These are phyloP conservation scores for Wallacemonas rigidus DNA, from an alignment of 208 protist genomes.

Conservation along the genomic window DNA sequence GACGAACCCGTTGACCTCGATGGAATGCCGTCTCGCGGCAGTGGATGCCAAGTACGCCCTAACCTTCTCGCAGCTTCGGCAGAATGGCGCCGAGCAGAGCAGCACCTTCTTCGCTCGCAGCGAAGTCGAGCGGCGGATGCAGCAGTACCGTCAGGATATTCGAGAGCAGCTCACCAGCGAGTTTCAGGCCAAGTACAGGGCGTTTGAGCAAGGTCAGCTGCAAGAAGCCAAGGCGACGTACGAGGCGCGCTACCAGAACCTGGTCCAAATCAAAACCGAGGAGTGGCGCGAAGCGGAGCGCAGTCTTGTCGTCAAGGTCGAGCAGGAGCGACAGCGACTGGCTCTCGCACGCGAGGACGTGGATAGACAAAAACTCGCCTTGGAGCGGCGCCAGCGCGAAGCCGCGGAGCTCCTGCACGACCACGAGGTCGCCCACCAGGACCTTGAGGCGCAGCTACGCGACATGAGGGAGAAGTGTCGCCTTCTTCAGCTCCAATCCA, in stretches of 20 bases:
- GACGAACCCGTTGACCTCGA: slow-evolving; percentile 50
- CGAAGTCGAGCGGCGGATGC: slow-evolving; percentile 78
- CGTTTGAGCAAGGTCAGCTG: slow-evolving; percentile 62
- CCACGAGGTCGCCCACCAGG: slow-evolving; percentile 33
- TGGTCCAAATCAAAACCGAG: slow-evolving; percentile 64
- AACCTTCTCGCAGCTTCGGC: slow-evolving; percentile 61
- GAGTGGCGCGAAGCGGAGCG: slow-evolving; percentile 68
- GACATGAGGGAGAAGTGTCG: slow-evolving; percentile 57
- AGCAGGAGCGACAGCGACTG: slow-evolving; percentile 72
- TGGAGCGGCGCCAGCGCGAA: slow-evolving; percentile 63
- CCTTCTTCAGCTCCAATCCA: slow-evolving; percentile 44
- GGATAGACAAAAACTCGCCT: slow-evolving; percentile 57
- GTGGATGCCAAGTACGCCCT: slow-evolving; percentile 88
- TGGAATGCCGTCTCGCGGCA: slow-evolving; percentile 82
- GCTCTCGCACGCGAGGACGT: slow-evolving; percentile 59
- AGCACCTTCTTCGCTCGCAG: slow-evolving; percentile 48
- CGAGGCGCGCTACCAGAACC: slow-evolving; percentile 52
- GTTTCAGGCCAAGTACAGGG: slow-evolving; percentile 73
- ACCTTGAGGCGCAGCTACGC: slow-evolving; percentile 25
- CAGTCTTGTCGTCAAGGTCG: slow-evolving; percentile 44
- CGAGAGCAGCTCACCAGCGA: slow-evolving; percentile 67
- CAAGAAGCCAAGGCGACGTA: slow-evolving; percentile 53
- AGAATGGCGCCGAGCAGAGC: slow-evolving; percentile 31
- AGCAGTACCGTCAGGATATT: slow-evolving; percentile 71
- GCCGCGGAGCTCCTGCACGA: slow-evolving; percentile 35